Evolutionary conservation across 2,329 filamentous ascomycete species (phyloP), one percentile per base, ranked within the genome.

Genomic region (Colletotrichum theobromicola): DNA sequence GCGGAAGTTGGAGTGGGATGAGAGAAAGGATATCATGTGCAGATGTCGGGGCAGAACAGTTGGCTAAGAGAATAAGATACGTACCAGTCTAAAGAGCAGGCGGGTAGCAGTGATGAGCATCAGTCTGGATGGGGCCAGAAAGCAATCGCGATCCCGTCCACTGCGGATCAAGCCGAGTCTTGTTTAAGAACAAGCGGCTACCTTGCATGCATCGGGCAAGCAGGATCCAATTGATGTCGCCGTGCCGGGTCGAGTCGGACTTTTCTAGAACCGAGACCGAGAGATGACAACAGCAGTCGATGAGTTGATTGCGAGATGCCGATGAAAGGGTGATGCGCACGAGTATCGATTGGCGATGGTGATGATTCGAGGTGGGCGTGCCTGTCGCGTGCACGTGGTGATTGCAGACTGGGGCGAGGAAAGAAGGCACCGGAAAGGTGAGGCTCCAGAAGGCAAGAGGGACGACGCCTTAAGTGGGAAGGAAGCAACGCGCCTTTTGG

Each of bases 101-200:
- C 64, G 24, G 46, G 30, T 57, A 26, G 37, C 7, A 16, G 55
- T 57, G 26, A 26, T 26, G 18, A 30, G 34, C 34, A 26, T 62
- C 34, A 42, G 35, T 42, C 60, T 67, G 30, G 61, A 75, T 75
- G 72, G 72, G 72, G 72, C 69, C 72, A 50, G 62, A 62, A 66
- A 50, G 55, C 68, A 67, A 75, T 72, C 72, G 69, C 63, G 72
- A 75, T 67, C 68, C 68, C 60, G 68, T 75, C 72, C 72, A 75
- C 68, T 75, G 69, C 63, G 72, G 72, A 75, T 75, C 69, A 75
- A 61, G 68, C 63, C 69, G 68, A 72, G 72, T 75, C 68, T 67
- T 75, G 34, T 42, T 72, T 30, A 58, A 53, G 62, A 67, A 62
- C 24, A 42, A 46, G 69, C 68, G 42, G 72, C 68, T 72, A 67